Percentiles rank a stretch among this genome's conserved stretches.
phyloP scores from a whole-genome alignment of 179 eudicot genomes.

The Dionaea muscipula region DNA sequence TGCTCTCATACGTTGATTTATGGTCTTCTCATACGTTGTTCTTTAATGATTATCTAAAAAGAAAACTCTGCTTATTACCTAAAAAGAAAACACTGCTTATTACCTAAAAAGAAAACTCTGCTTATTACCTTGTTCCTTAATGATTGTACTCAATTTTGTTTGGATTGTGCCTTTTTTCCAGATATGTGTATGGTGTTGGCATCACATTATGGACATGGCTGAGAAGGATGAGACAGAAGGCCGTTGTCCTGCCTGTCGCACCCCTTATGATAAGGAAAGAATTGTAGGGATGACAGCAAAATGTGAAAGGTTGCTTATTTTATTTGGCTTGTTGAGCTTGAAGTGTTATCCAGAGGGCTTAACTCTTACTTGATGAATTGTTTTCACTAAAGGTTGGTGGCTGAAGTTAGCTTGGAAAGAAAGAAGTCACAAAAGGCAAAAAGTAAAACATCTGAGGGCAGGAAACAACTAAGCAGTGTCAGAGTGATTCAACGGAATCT shows the following conservation, averaged over 20 bases:
- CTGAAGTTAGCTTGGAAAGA: slow-evolving; percentile 55
- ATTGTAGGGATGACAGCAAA: slow-evolving; percentile 52
- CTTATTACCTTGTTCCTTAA: too few relatives aligned
- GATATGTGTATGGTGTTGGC: slow-evolving; percentile 99
- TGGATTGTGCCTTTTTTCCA: slow-evolving; percentile 13
- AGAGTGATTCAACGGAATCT: slow-evolving; percentile 87
- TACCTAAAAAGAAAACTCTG: too few relatives aligned
- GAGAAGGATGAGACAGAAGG: slow-evolving; percentile 81
- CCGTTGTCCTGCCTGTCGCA: slow-evolving; percentile 75
- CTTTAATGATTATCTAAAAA: too few relatives aligned
- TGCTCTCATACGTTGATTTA: too few relatives aligned
- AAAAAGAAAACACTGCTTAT: too few relatives aligned
- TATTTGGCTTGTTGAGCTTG: slow-evolving; percentile 3
- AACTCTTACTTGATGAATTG: too few relatives aligned
- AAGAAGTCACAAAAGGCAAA: slow-evolving; percentile 66
- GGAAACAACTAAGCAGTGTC: slow-evolving; percentile 74
- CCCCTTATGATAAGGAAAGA: slow-evolving; percentile 73
- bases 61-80: too few relatives aligned
- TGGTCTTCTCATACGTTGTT: too few relatives aligned
- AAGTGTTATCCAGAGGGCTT: slow-evolving; percentile 1
- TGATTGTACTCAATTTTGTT: neutral
- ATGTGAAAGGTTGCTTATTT: slow-evolving; percentile 41
- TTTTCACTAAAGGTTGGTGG: slow-evolving; percentile 35
- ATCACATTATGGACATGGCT: slow-evolving; percentile 98
- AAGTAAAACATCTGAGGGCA: slow-evolving; percentile 53